Conservation (phyloP, 2,329 filamentous ascomycete species). For the Allantophomopsis lycopodina region DNA sequence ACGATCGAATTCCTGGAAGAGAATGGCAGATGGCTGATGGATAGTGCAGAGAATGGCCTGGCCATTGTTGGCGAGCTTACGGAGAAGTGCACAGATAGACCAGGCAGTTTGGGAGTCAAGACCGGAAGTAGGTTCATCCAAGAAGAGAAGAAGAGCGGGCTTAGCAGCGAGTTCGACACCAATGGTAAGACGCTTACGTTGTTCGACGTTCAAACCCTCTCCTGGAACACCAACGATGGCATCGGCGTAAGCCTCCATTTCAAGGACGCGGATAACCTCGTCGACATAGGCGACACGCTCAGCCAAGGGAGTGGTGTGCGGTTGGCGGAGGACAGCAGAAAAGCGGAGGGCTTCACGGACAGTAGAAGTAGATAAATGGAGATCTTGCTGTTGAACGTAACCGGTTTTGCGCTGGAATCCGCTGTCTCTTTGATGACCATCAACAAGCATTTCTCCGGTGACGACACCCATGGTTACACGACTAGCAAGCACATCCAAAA, state of each 20-base stretch:
- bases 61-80: slow-evolving; percentile 77
- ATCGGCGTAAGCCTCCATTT: slow-evolving; percentile 84
- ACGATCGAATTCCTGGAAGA: slow-evolving; percentile 82
- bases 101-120: slow-evolving; percentile 87
- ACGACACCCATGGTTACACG: slow-evolving; percentile 84
- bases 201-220: slow-evolving; percentile 45
- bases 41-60: slow-evolving; percentile 91
- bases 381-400: slow-evolving; percentile 85
- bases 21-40: slow-evolving; percentile 83
- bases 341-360: slow-evolving; percentile 83
- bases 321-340: slow-evolving; percentile 77
- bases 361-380: slow-evolving; percentile 72
- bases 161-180: slow-evolving; percentile 89
- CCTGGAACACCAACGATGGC: slow-evolving; percentile 84
- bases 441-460: slow-evolving; percentile 63
- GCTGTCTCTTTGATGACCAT: slow-evolving; percentile 42
- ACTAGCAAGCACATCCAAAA: slow-evolving; percentile 66
- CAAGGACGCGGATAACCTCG: slow-evolving; percentile 78
- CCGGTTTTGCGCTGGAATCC: slow-evolving; percentile 89
- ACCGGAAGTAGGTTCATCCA: slow-evolving; percentile 88
- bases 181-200: slow-evolving; percentile 71
- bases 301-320: slow-evolving; percentile 49
- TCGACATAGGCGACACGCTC: slow-evolving; percentile 84
- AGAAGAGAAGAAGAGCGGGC: slow-evolving; percentile 74
- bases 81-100: slow-evolving; percentile 76